Evolutionary conservation across 2,329 filamentous ascomycete genomes (phyloP).

Genomic region (Xenoacremonium recifei): DNA sequence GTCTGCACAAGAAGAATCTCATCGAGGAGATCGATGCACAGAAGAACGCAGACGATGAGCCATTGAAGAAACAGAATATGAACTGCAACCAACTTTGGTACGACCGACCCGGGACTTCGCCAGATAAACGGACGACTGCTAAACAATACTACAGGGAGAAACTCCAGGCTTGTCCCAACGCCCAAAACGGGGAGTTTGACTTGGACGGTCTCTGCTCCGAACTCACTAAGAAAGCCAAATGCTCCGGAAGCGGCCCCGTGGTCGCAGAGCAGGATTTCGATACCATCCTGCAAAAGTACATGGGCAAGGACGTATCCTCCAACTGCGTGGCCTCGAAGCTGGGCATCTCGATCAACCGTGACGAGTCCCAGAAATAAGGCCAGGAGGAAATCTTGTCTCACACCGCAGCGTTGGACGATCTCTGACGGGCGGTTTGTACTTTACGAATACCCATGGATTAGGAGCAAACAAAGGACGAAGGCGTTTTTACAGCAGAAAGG

Average conservation of each 20-base stretch:
- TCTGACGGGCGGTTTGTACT: slow-evolving; percentile 23
- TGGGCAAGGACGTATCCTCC: slow-evolving; percentile 42
- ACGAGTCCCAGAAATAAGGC: too few species aligned
- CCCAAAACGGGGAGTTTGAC: slow-evolving; percentile 88
- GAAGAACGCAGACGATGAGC: slow-evolving; percentile 68
- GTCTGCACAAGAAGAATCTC: slow-evolving; percentile 61
- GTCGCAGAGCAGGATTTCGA: slow-evolving; percentile 89
- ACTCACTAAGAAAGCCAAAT: slow-evolving; percentile 92
- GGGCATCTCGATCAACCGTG: slow-evolving; percentile 52
- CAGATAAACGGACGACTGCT: neutral
- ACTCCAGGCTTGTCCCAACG: slow-evolving; percentile 80
- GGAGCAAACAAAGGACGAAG: slow-evolving; percentile 23
- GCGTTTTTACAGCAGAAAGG: slow-evolving; percentile 28
- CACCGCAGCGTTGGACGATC: slow-evolving; percentile 4
- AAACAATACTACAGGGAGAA: slow-evolving; percentile 72
- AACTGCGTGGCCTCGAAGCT: slow-evolving; percentile 46
- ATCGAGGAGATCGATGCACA: slow-evolving; percentile 75
- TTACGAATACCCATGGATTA: slow-evolving; percentile 17
- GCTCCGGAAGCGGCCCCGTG: slow-evolving; percentile 85
- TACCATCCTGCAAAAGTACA: slow-evolving; percentile 66
- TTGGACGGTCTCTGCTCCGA: slow-evolving; percentile 91
- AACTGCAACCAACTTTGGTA: slow-evolving; percentile 94
- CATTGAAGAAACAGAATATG: slow-evolving; percentile 58
- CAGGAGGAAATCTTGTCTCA: too few species aligned
- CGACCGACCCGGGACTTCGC: slow-evolving; percentile 32